These are phyloP conservation scores for Saccharomyces hybrid DNA, from an alignment of 1,139 yeast genomes.

Conservation along the genomic window DNA sequence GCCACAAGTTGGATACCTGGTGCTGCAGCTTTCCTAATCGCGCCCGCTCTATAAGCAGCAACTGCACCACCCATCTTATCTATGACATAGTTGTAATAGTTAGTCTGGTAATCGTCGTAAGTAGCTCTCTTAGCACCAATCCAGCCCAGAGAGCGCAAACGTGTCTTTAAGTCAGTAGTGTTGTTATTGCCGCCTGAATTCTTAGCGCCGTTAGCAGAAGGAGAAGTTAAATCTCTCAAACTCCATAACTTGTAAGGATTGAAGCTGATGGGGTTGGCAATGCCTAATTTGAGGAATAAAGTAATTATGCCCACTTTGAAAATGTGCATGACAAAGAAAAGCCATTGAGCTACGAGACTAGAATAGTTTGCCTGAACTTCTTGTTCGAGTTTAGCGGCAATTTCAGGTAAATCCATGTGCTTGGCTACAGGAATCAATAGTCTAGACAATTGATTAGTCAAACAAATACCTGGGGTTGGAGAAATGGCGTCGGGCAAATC, in stretches of 20 bases:
- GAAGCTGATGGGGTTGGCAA: slow-evolving; percentile 63
- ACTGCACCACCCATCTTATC: slow-evolving; percentile 70
- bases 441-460: slow-evolving; percentile 56
- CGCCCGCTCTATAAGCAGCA: slow-evolving; percentile 68
- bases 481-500: slow-evolving; percentile 83
- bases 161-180: slow-evolving; percentile 15
- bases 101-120: slow-evolving; percentile 62
- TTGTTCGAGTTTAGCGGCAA: slow-evolving; percentile 41
- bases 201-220: slow-evolving; percentile 33
- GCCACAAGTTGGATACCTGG: slow-evolving; percentile 56
- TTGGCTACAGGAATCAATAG: slow-evolving; percentile 34
- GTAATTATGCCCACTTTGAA: slow-evolving; percentile 54
- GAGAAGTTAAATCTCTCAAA: slow-evolving; percentile 21
- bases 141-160: slow-evolving; percentile 74
- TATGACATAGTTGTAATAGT: slow-evolving; percentile 57
- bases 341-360: slow-evolving; percentile 47
- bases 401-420: slow-evolving; percentile 30
- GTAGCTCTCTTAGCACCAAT: slow-evolving; percentile 77
- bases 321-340: slow-evolving; percentile 65
- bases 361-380: slow-evolving; percentile 38
- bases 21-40: slow-evolving; percentile 48
- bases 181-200: slow-evolving; percentile 21
- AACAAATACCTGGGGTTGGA: slow-evolving; percentile 87
- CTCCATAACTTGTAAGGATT: slow-evolving; percentile 34
- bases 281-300: slow-evolving; percentile 55